Evolutionary conservation across 306 rosid genomes (phyloP).

Genomic region (Castanea mollissima): DNA sequence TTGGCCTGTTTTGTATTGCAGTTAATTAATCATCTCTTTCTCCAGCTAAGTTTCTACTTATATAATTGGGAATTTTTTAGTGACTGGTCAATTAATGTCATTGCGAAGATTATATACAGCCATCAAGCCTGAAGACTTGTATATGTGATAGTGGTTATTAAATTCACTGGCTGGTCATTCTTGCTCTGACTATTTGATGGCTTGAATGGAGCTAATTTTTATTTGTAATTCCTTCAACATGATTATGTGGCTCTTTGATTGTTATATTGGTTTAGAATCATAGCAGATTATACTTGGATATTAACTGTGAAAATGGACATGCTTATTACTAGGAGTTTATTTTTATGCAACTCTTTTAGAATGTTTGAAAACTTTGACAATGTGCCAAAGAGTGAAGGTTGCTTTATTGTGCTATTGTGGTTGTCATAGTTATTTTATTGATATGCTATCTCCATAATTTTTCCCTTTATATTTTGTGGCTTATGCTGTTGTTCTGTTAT

Average conservation of each 20-base stretch:
- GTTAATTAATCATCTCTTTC: background rate
- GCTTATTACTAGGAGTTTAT: background rate
- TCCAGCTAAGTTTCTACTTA: background rate
- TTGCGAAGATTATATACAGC: no score
- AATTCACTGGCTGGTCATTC: no score
- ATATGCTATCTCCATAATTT: background rate
- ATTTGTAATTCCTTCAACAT: no score
- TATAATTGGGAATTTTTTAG: no score
- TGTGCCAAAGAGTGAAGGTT: background rate
- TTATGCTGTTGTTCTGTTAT: conserved; percentile 21
- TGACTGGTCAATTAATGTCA: no score
- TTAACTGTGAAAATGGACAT: background rate
- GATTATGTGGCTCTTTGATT: background rate
- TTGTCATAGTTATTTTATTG: background rate
- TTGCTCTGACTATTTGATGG: no score
- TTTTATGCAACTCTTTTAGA: background rate
- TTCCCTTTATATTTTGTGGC: background rate
- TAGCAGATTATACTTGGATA: background rate
- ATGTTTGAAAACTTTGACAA: background rate
- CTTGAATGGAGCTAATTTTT: no score
- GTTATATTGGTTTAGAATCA: background rate
- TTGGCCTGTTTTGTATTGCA: background rate
- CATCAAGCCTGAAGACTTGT: no score
- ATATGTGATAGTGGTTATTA: no score
- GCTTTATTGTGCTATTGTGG: background rate